phyloP scores from a whole-genome alignment of 2,329 filamentous ascomycete genomes.

The Colletotrichum karsti region DNA sequence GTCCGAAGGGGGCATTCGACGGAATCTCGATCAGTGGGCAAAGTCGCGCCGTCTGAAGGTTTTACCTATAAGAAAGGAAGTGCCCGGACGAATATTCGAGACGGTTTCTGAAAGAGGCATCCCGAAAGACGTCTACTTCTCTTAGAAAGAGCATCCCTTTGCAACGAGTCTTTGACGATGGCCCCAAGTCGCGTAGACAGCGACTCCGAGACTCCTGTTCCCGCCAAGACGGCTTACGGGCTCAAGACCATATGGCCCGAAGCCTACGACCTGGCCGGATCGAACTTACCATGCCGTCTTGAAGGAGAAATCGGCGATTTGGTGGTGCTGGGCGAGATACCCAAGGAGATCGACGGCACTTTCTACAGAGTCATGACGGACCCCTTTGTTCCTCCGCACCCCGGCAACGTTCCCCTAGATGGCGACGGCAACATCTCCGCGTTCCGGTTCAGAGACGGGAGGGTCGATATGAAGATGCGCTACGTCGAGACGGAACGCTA shows the following conservation, averaged over 20 bases:
- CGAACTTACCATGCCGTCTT: constrained; percentile 11
- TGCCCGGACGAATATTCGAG: background rate
- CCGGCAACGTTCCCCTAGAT: constrained; percentile 45
- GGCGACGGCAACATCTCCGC: constrained; percentile 50
- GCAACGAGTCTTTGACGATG: background rate
- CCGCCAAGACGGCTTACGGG: background rate
- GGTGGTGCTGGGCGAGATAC: constrained; percentile 32
- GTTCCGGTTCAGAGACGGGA: constrained; percentile 43
- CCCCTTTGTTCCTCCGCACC: constrained; percentile 43
- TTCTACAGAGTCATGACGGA: constrained; percentile 49
- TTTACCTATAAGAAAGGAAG: background rate
- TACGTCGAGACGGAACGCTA: constrained; percentile 52
- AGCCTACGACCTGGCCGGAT: background rate
- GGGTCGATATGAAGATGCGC: constrained; percentile 41
- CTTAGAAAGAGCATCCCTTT: no score
- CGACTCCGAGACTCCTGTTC: background rate
- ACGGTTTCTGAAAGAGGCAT: background rate
- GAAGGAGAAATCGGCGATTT: constrained; percentile 26
- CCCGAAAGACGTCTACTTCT: background rate
- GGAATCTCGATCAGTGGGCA: background rate
- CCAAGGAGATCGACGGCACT: constrained; percentile 32
- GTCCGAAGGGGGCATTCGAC: background rate
- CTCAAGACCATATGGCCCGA: background rate
- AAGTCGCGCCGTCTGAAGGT: background rate
- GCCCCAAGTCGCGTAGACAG: background rate